Percentiles rank a stretch among this genome's conserved stretches.
These are phyloP conservation scores for Cucumis melo DNA, from an alignment of 306 rosid genomes.

Conservation along the genomic window DNA sequence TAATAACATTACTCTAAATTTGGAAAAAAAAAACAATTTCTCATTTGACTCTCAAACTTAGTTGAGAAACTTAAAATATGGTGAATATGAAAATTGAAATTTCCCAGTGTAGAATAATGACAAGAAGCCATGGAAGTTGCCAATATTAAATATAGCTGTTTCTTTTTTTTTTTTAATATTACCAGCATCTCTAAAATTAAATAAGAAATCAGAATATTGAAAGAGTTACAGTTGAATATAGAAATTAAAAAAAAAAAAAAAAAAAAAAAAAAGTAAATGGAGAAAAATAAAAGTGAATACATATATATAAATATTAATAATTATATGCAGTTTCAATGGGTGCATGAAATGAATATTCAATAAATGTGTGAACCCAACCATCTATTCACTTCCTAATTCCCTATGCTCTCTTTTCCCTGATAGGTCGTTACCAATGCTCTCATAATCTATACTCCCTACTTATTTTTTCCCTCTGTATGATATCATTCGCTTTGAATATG, in stretches of 20 bases:
- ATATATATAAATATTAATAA: neutral
- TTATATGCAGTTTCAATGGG: neutral
- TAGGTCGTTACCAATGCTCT: slow-evolving; percentile 4
- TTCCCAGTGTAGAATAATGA: neutral
- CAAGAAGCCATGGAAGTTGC: slow-evolving; percentile 2
- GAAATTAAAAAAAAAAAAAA: too few species aligned
- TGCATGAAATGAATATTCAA: neutral
- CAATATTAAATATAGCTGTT: neutral
- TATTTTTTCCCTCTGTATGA: neutral
- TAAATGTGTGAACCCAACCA: slow-evolving; percentile 1
- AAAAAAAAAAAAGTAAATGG: neutral
- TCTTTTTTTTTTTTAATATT: neutral
- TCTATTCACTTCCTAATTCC: neutral
- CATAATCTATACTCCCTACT: neutral
- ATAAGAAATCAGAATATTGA: neutral
- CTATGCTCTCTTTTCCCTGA: neutral
- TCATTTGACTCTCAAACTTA: neutral
- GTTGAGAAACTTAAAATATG: neutral
- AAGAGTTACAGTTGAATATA: neutral
- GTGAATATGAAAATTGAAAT: neutral
- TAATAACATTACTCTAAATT: neutral
- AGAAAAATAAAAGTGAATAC: neutral
- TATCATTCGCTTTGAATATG: neutral
- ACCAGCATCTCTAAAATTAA: neutral
- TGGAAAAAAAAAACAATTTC: neutral